Evolutionary conservation across 805 yeast genomes (phyloP), one percentile per base, ranked within the genome.

Genomic region (Myxozyma nipponensis): DNA sequence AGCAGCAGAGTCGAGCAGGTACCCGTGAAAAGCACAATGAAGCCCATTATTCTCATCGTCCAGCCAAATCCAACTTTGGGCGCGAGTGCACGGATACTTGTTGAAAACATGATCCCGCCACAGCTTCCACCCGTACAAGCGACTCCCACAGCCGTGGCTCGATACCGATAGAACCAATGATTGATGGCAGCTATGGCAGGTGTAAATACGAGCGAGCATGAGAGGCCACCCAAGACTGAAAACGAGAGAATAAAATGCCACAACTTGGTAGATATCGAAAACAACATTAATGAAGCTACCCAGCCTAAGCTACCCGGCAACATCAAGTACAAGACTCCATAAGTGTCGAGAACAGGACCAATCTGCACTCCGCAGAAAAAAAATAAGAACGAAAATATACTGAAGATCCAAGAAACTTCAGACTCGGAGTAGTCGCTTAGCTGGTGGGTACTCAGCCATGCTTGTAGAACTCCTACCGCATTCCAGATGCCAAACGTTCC

Each of bases 351-450:
- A 22, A 79, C 64, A 2, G 80, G 76, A n/a, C 82, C 69, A 52
- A 67, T 59, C 42, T 63, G 83, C 2, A 74, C 62, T 3, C 83
- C 78, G 19, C 78, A 62, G 28, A 67, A 58, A 51, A 67, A 69
- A 48, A 65, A 65, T 35, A 69, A 53, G 54, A 64, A 66, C 6
- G 67, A 52, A 56, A 65, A 69, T 5, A 69, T 51, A 4, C 66
- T 75, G 61, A 84, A 84, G 50, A 84, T 77, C 93, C 91, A 84
- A 0, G 86, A 78, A 3, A 82, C 71, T 2, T 77, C 64, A 19
- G 81, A 70, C 15, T 78, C 70, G 9, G 75, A 63, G 17, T 71
- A 63, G 34, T 71, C 57, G 3, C 62, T 62, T 50, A 84, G 69
- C 52, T 80, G 81, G 59, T 82, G 76, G 15, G 66, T 64, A 2